Evolutionary conservation across 768 basidiomycete genomes (phyloP), one percentile per base, ranked within the genome.

Genomic region (Botryobasidium botryosum): DNA sequence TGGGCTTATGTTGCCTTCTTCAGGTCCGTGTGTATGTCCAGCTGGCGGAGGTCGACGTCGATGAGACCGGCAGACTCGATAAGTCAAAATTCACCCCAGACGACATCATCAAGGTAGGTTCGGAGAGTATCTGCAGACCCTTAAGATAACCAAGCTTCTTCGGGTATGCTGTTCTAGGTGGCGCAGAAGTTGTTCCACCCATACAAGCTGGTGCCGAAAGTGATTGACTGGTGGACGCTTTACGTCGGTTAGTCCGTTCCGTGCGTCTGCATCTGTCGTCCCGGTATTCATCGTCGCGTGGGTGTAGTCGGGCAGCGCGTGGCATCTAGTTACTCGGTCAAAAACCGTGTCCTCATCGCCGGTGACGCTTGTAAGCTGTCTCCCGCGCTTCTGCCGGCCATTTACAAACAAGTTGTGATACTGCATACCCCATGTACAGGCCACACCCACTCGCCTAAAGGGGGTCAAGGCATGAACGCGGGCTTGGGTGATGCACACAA

Each of bases 11-110:
- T n/a, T n/a, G n/a, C n/a, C n/a, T n/a, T n/a, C n/a, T n/a, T n/a
- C n/a, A n/a, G n/a, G n/a, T n/a, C n/a, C 69, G 82, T 38, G 52
- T 84, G 3, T 85, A 84, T 56, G 70, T 79, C 32, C 81, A 84
- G 52, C 61, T 84, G 15, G 68, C 68, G 4, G 70, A 69, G 21
- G 58, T 56, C 32, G 68, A 69, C 39, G 48, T 71, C 25, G 66
- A 52, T 67, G 48, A 61, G 61, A 6, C 57, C 42, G 21, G 72
- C 71, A 64, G 74, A 42, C 58, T 75, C 0, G 75, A 75, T 55
- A 77, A 71, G 53, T 61, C 53, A 17, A 65, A 63, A 45, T 59
- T 72, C 46, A 68, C 60, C 5, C 68, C 76, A 0, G 58, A 70
- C 44, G 61, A 67, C 33, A 59, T 82, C 26, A 53, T 81, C 36